These are phyloP conservation scores for Tylopilus felleus DNA, from an alignment of 768 basidiomycete genomes.

Conservation along the genomic window DNA sequence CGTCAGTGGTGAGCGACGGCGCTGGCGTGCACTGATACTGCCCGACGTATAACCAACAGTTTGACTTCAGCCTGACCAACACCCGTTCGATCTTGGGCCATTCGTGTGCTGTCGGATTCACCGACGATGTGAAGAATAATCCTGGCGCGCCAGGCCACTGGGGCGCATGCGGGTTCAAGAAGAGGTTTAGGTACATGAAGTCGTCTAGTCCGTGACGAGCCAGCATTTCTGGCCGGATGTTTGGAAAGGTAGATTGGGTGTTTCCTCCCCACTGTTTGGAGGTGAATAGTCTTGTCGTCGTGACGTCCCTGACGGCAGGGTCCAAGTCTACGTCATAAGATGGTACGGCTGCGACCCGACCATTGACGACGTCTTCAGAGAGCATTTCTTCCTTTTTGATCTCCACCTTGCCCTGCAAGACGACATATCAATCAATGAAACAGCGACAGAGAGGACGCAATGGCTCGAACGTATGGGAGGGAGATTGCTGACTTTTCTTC, in stretches of 20 bases:
- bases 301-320: slow-evolving; percentile 14
- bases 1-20: slow-evolving; percentile 5
- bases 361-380: slow-evolving; percentile 19
- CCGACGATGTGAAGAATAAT: slow-evolving; percentile 14
- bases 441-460: background rate
- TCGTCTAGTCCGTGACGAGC: slow-evolving; percentile 14
- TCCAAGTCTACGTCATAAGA: slow-evolving; percentile 12
- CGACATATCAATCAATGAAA: background rate
- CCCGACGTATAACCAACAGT: slow-evolving; percentile 17
- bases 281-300: slow-evolving; percentile 15
- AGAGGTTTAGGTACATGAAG: slow-evolving; percentile 20
- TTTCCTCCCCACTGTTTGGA: slow-evolving; percentile 20
- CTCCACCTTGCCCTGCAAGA: slow-evolving; percentile 8
- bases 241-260: slow-evolving; percentile 12
- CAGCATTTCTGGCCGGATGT: slow-evolving; percentile 8
- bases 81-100: slow-evolving; percentile 4
- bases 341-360: slow-evolving; percentile 1
- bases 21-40: slow-evolving; percentile 18
- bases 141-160: slow-evolving; percentile 17
- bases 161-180: slow-evolving; percentile 17
- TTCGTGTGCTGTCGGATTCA: background rate
- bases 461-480: background rate
- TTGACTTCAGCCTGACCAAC: slow-evolving; percentile 10
- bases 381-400: slow-evolving; percentile 21
- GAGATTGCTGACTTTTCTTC: background rate